These are phyloP conservation scores for Exophiala bonariae DNA, from an alignment of 2,329 filamentous ascomycete species.

Conservation along the genomic window DNA sequence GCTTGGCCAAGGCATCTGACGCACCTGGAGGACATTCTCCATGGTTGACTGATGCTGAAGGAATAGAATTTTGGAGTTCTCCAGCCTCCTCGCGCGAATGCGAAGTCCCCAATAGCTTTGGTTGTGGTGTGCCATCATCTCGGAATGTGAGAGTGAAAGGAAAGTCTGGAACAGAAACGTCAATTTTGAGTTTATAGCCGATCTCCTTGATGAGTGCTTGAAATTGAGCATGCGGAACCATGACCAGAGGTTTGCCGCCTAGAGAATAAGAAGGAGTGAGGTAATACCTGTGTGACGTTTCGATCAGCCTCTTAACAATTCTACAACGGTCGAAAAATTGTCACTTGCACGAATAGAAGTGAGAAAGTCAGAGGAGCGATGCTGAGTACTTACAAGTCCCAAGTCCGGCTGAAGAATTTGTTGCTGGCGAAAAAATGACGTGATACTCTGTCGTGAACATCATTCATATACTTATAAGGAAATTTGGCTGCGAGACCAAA, in stretches of 20 bases:
- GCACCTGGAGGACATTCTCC: conserved; percentile 30
- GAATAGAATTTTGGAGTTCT: conserved; percentile 36
- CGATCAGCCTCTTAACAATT: too few species aligned
- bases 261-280: conserved; percentile 54
- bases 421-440: conserved; percentile 41
- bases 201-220: conserved; percentile 63
- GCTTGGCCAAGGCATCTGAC: conserved; percentile 31
- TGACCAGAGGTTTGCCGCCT: conserved; percentile 57
- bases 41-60: conserved; percentile 26
- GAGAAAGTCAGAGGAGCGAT: too few species aligned
- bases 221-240: conserved; percentile 69
- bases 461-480: conserved; percentile 43
- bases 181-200: conserved; percentile 57
- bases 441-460: conserved; percentile 35
- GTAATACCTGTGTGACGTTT: conserved; percentile 66
- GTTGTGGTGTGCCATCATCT: conserved; percentile 59
- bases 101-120: conserved; percentile 66
- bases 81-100: conserved; percentile 46
- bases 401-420: conserved; percentile 56
- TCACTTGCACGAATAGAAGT: conserved; percentile 1
- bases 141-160: conserved; percentile 66
- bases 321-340: too few species aligned
- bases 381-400: conserved; percentile 84
- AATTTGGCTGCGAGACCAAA: conserved; percentile 40
- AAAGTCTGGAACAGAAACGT: conserved; percentile 60